phyloP scores from a whole-genome alignment of 176 grass and related monocot species.

The Aegilops umbellulata region DNA sequence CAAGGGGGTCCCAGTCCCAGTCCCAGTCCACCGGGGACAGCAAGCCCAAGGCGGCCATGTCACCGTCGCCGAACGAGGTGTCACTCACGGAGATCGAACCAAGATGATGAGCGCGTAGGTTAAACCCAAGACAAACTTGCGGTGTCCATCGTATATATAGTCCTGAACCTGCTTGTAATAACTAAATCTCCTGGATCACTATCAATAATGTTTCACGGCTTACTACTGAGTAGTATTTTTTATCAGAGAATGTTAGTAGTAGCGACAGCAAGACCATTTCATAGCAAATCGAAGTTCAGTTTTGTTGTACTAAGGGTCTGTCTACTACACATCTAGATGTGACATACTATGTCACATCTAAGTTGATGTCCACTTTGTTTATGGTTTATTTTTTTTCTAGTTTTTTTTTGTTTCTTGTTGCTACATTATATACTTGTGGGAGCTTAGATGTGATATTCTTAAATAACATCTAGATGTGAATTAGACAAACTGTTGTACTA shows the following conservation, averaged over 20 bases:
- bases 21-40: neutral
- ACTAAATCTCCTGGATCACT: neutral
- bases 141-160: neutral
- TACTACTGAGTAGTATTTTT: neutral
- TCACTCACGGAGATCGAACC: constrained; percentile 25
- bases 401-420: too few species aligned
- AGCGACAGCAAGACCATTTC: neutral
- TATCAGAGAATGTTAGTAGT: neutral
- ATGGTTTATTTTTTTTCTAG: too few species aligned
- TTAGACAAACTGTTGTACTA: too few species aligned
- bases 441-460: too few species aligned
- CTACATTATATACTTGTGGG: too few species aligned
- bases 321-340: too few species aligned
- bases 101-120: neutral
- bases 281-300: neutral
- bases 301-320: neutral
- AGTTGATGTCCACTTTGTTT: too few species aligned
- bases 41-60: neutral
- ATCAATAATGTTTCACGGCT: neutral
- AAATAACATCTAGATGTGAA: too few species aligned
- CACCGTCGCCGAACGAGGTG: neutral
- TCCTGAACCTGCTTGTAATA: neutral
- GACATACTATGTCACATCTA: too few species aligned
- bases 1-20: neutral
- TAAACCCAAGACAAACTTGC: neutral